Evolutionary conservation across 345 rosid genomes (phyloP).

Genomic region (Syzygium jambos): DNA sequence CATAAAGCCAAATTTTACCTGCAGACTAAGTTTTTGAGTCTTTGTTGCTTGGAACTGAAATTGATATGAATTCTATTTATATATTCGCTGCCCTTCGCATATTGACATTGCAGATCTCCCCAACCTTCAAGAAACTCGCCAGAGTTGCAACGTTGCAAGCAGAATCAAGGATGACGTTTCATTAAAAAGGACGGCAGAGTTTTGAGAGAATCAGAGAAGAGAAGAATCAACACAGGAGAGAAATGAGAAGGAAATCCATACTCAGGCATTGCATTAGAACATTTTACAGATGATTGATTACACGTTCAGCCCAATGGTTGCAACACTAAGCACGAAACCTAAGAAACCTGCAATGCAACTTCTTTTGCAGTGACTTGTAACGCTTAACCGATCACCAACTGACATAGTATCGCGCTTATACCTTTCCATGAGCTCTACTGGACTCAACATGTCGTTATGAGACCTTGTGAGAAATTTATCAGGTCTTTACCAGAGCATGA

Average conservation of each 20-base stretch:
- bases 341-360: background rate
- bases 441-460: background rate
- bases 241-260: background rate
- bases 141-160: background rate
- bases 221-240: background rate
- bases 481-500: background rate
- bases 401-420: background rate
- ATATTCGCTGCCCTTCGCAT: background rate
- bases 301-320: background rate
- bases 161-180: background rate
- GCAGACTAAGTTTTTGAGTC: background rate
- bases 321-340: background rate
- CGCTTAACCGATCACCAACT: background rate
- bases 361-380: background rate
- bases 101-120: background rate
- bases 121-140: background rate
- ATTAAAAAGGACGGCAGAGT: background rate
- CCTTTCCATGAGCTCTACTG: background rate
- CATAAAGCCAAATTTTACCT: background rate
- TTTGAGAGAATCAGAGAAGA: background rate
- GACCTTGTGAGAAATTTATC: background rate
- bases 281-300: background rate
- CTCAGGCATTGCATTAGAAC: background rate
- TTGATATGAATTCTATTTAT: background rate
- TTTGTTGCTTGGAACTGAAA: background rate